Evolutionary conservation across 305 asterid species (phyloP).

Genomic region (Solanum hybrid): DNA sequence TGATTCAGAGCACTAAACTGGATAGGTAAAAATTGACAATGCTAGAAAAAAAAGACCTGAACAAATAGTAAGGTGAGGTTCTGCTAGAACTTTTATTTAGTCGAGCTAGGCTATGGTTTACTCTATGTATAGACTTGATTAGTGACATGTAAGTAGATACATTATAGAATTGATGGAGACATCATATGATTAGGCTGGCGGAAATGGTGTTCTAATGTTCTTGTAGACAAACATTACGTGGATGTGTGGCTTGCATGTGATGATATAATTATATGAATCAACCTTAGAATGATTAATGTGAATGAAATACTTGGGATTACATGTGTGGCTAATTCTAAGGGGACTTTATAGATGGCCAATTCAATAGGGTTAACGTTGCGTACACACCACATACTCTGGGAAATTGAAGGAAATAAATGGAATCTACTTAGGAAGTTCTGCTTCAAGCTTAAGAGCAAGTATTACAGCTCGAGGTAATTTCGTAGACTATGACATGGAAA

Average conservation of each 20-base stretch:
- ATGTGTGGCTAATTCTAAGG: neutral
- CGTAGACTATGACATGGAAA: neutral
- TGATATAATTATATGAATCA: neutral
- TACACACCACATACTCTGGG: neutral
- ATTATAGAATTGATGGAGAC: neutral
- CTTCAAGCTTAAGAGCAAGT: neutral
- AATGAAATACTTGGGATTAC: neutral
- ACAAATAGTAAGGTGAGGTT: neutral
- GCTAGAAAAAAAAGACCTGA: neutral
- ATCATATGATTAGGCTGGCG: neutral
- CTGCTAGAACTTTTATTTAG: neutral
- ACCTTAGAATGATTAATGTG: neutral
- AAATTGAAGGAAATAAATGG: neutral
- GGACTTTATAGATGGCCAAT: neutral
- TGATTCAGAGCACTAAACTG: neutral
- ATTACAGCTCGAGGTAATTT: neutral
- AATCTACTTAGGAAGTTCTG: neutral
- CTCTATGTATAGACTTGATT: neutral
- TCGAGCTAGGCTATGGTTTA: neutral
- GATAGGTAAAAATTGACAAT: neutral
- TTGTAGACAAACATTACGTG: neutral
- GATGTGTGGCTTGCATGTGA: neutral
- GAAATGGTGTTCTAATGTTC: neutral
- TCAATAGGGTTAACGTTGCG: neutral
- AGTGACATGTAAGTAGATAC: neutral